Evolutionary conservation across 2,329 filamentous ascomycete genomes (phyloP), one percentile per base, ranked within the genome.

Genomic region (Calonectria naviculata): DNA sequence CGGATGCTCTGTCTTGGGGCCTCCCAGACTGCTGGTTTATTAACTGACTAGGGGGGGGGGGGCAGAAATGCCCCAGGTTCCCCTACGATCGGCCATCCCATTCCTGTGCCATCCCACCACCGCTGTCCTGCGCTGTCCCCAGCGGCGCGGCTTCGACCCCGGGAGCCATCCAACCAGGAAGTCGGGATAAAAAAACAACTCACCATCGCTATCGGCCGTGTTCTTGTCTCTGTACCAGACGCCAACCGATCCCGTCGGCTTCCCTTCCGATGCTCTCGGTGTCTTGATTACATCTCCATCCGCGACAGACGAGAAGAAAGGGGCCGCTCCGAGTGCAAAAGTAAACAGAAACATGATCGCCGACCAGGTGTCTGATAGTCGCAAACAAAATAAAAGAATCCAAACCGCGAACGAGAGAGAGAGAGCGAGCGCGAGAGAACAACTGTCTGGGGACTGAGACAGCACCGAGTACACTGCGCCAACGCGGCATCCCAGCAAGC

Each of bases 81-180:
- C 65, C 41, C 60, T 65, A 34, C 61, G 61, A 69, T 65, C 61
- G 52, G 67, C 61, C 54, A 70, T 65, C 65, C 46, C 65, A 67
- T 61, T 56, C 65, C 64, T 42, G 52, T 36, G 26, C 60, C 41
- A 56, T 52, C 49, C 36, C 56, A 24, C 34, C 28, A 42, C 38
- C n/a, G n/a, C n/a, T n/a, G n/a, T n/a, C n/a, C n/a, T 41, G 34
- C 17, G 24, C 28, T 29, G 28, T 34, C 44, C 36, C 36, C 60
- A 61, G 56, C 26, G 38, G 56, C 56, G 19, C 56, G 38, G 56
- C 61, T 49, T 60, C 60, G 26, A 36, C 44, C 67, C 67, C 36
- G 54, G 67, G 47, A 54, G 24, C 52, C 56, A 63, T 72, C 76
- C 73, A 78, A 78, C 76, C 76, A 78, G 72, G 54, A 52, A 44